These are phyloP conservation scores for Brachypodium distachyon DNA, from an alignment of 202 grass and related monocot genomes.

Conservation along the genomic window DNA sequence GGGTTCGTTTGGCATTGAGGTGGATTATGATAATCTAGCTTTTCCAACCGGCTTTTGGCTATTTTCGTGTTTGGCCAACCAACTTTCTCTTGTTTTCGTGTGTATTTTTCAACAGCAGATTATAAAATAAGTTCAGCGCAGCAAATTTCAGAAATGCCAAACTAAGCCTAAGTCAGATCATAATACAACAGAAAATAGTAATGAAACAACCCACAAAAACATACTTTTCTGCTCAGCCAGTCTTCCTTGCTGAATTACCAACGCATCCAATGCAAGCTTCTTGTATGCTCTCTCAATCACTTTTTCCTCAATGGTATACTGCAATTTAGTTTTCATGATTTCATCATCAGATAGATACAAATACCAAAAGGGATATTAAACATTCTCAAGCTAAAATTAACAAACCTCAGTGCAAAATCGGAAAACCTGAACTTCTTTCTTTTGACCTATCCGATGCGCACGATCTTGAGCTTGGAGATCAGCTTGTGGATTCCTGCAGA, in stretches of 20 bases:
- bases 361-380: background rate
- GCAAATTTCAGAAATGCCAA: no score
- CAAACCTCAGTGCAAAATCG: slow-evolving; percentile 98
- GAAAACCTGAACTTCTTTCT: slow-evolving; percentile 98
- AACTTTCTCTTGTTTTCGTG: no score
- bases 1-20: no score
- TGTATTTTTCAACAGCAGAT: no score
- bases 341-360: background rate
- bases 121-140: no score
- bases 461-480: slow-evolving; percentile 98
- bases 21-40: no score
- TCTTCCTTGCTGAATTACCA: slow-evolving; percentile 98
- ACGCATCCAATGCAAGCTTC: slow-evolving; percentile 97
- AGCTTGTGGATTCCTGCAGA: slow-evolving; percentile 93
- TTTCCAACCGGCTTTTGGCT: no score
- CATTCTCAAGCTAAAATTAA: background rate
- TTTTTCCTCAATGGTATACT: slow-evolving; percentile 98
- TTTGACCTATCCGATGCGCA: slow-evolving; percentile 96
- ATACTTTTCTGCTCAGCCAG: slow-evolving; percentile 91
- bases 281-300: slow-evolving; percentile 99
- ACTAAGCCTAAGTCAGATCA: no score
- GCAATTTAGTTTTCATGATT: slow-evolving; percentile 43
- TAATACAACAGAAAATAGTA: background rate
- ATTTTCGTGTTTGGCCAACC: no score
- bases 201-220: slow-evolving; percentile 1